These are phyloP conservation scores for Melampsora americana DNA, from an alignment of 1,284 basidiomycete species.

Conservation along the genomic window DNA sequence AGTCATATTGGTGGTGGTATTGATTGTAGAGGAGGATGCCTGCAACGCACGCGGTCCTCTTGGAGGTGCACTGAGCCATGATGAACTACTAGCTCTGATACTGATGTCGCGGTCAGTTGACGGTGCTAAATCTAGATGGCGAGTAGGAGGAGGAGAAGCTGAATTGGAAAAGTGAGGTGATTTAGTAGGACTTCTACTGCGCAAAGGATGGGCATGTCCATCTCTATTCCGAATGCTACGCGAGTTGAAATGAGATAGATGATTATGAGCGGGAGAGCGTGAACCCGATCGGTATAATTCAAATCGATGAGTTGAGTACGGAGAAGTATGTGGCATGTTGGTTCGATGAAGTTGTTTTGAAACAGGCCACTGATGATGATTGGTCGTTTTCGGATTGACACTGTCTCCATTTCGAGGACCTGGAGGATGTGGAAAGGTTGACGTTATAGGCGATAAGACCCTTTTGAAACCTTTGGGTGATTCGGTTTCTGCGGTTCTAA, in stretches of 20 bases:
- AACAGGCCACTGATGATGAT: background rate
- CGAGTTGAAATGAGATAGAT: background rate
- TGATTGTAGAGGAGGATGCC: background rate
- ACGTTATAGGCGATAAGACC: background rate
- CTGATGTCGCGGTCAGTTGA: background rate
- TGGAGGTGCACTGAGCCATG: background rate
- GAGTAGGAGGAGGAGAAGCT: conserved; percentile 7
- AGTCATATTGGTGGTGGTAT: background rate
- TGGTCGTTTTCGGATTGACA: background rate
- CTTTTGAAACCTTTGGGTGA: background rate
- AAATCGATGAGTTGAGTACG: background rate
- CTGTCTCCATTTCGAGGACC: background rate
- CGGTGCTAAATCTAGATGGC: background rate
- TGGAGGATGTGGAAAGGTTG: background rate
- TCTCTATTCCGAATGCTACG: background rate
- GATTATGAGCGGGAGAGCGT: background rate
- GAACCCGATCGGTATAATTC: background rate
- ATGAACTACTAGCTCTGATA: background rate
- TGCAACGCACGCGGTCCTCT: conserved; percentile 10
- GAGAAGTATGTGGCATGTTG: too few species aligned
- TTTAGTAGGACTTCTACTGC: background rate
- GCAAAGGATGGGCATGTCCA: background rate
- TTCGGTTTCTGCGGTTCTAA: background rate
- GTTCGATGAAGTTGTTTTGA: background rate
- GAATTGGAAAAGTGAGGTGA: background rate